These are phyloP conservation scores for Xylariaceae sp. DNA, from an alignment of 2,329 filamentous ascomycete genomes.

Conservation along the genomic window DNA sequence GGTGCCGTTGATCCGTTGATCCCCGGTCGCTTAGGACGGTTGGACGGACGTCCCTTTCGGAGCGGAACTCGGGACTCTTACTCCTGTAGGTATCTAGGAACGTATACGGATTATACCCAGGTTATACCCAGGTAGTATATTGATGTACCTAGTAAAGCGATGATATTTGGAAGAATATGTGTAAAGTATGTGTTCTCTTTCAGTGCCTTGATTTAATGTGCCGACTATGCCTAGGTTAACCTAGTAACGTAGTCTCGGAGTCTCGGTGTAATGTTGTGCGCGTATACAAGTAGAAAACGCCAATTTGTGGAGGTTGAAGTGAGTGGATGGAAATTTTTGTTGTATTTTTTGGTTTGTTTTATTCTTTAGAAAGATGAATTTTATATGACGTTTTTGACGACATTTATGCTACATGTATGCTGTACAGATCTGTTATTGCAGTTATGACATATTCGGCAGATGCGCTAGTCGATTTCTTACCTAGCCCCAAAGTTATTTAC, in stretches of 20 bases:
- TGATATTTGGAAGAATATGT: neutral
- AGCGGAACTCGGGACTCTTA: neutral
- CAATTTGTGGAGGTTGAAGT: neutral
- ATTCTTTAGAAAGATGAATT: neutral
- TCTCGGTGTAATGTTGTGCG: neutral
- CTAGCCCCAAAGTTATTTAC: neutral
- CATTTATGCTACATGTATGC: neutral
- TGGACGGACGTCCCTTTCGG: neutral
- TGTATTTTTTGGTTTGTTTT: too few relatives aligned
- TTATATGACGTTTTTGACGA: neutral
- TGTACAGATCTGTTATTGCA: neutral
- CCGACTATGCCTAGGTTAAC: neutral
- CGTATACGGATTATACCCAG: too few relatives aligned
- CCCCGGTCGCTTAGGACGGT: too few relatives aligned
- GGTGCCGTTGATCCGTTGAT: neutral
- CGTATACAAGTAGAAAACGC: neutral
- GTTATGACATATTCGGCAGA: neutral
- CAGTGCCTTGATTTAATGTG: neutral
- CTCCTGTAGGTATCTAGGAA: neutral
- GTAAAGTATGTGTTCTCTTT: neutral
- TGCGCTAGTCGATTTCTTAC: neutral
- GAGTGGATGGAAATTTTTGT: neutral
- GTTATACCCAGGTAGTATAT: too few relatives aligned
- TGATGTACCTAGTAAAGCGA: neutral
- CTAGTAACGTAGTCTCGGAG: neutral